Evolutionary conservation across 2,329 filamentous ascomycete genomes (phyloP), one percentile per base, ranked within the genome.

Genomic region (Fusarium sp.): DNA sequence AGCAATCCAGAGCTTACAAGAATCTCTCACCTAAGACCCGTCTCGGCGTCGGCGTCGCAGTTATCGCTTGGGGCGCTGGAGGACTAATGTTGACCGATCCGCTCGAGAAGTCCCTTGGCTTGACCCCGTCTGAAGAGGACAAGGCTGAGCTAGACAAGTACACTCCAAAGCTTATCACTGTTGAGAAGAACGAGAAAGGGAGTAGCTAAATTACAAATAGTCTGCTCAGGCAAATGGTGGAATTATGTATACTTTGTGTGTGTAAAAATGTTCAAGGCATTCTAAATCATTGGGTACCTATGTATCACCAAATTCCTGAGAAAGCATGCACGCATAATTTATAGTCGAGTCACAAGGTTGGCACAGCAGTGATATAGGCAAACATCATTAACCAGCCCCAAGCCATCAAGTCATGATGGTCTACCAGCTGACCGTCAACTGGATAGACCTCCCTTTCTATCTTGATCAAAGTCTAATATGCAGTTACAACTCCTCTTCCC

Each of bases 41-140:
- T 57, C 80, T 92, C 40, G 80, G 90, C 46, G 84, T 97, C 66
- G 94, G 94, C 70, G 76, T 88, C 47, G 91, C 89, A 71, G 80
- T 97, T 69, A 88, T 97, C 74, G 87, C 87, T 33, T 97, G 93
- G 87, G 93, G 92, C 15, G 81, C 83, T 39, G 81, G 88, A 39
- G 94, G 93, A 17, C 84, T 96, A n/a, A 90, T 90, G 75, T 75
- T 92, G 18, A 88, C 91, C 7, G 91, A 95, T 75, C 84, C 84
- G 58, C 88, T 90, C 17, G 94, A 95, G 79, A 86, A 91, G 75
- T 88, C 85, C 40, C 85, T 94, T 63, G 91, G 91, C 9, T 86
- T 93, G 77, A 88, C 86, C 37, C 87, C 94, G 3, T 90, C 88
- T 1, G 88, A 92, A 64, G 83, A 91, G 74, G 93, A 97, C 75